These are phyloP conservation scores for Colletotrichum tanaceti DNA, from an alignment of 2,329 filamentous ascomycete genomes.

Conservation along the genomic window DNA sequence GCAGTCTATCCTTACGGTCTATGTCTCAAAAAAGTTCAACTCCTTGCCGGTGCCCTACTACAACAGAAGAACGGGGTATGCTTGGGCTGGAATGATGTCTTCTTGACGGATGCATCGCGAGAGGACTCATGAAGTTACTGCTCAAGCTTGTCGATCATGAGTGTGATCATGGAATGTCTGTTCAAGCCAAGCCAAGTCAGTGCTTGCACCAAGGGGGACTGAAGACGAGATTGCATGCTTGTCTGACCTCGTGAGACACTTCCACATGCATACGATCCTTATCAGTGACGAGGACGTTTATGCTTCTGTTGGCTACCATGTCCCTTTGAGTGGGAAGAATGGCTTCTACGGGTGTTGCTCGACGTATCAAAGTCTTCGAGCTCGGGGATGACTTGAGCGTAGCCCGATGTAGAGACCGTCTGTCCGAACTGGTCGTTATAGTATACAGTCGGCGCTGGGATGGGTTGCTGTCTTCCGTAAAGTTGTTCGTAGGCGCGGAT, in stretches of 20 bases:
- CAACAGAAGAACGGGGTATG: too few relatives aligned
- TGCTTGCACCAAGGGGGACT: background rate
- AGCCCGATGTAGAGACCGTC: background rate
- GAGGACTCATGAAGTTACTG: background rate
- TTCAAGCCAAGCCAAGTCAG: background rate
- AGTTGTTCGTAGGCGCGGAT: accelerated
- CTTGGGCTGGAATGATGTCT: background rate
- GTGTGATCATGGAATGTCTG: background rate
- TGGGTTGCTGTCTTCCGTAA: too few relatives aligned
- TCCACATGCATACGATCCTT: background rate
- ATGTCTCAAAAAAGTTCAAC: background rate
- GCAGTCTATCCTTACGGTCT: background rate
- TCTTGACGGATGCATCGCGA: background rate
- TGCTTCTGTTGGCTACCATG: too few relatives aligned
- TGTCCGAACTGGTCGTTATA: background rate
- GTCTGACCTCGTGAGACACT: too few relatives aligned
- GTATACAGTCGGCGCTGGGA: too few relatives aligned
- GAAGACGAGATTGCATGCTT: background rate
- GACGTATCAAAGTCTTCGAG: background rate
- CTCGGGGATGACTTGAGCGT: background rate
- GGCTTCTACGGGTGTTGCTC: too few relatives aligned
- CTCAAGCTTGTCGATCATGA: background rate
- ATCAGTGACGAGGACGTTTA: background rate
- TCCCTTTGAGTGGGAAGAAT: background rate
- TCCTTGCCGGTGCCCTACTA: background rate